These are phyloP conservation scores for Monilinia fructigena DNA, from an alignment of 2,329 filamentous ascomycete genomes.

Conservation along the genomic window DNA sequence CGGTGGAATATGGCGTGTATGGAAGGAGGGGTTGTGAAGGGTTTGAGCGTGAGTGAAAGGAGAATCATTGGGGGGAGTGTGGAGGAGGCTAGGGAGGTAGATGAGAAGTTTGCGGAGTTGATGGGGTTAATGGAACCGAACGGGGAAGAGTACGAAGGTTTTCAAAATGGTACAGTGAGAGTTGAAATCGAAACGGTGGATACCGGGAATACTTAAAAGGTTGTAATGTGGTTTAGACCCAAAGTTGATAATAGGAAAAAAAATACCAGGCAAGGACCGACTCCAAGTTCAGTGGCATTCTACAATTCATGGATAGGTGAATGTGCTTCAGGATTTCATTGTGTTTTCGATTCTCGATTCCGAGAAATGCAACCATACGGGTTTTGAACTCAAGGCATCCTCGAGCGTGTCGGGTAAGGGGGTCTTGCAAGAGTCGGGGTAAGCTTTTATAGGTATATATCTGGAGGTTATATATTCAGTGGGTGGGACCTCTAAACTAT, in stretches of 20 bases:
- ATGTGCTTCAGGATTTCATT: no score
- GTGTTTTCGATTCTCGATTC: no score
- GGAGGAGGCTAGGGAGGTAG: background rate
- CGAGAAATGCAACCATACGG: no score
- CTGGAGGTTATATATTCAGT: no score
- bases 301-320: no score
- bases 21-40: conserved; percentile 28
- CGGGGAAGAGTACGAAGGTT: background rate
- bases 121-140: background rate
- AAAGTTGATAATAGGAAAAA: background rate
- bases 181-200: background rate
- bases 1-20: conserved; percentile 44
- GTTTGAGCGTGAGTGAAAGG: background rate
- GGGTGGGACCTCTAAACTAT: no score
- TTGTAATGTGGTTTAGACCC: background rate
- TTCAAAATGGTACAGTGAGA: background rate
- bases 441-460: no score
- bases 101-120: background rate
- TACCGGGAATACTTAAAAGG: background rate
- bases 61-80: background rate
- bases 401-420: no score
- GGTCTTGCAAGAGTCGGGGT: no score
- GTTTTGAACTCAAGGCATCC: no score
- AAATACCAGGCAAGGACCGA: background rate
- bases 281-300: no score